Evolutionary conservation across 768 basidiomycete species (phyloP), one percentile per base, ranked within the genome.

Genomic region (Tricholoma flavovirens): DNA sequence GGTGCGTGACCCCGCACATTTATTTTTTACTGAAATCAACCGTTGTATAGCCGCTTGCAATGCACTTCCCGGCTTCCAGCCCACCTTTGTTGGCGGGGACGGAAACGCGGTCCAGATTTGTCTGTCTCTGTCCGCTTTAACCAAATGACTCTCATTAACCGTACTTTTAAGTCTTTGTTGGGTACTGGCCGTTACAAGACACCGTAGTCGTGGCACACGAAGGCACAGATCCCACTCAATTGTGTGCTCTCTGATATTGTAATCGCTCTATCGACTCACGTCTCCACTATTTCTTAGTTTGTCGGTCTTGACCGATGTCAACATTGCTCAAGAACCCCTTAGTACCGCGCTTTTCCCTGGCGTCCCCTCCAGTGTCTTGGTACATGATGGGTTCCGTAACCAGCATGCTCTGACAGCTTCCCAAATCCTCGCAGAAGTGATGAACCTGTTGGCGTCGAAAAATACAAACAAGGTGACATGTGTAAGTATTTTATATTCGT

Each of bases 151-250:
- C 5, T 29, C 4, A 12, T 26, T 6, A 46, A 46, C 8, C 26
- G 5, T 29, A 26, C n/a, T 46, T n/a, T 46, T 14, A 24, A 46
- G 45, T 46, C 24, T 46, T 46, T n/a, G 26, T 46, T 46, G 45
- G 45, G 15, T 83, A 78, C 60, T 83, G 80, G 73, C 77, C 78
- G 1, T 58, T 69, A 6, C 67, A 77, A 56, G 72, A 77, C 54
- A 71, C 81, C 2, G 74, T 84, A 35, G 75, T 86, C n/a, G 81
- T 85, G 7, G 78, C 78, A 1, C 83, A 84, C 59, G 73, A 86
- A 62, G 84, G 84, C 14, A 85, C 84, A 5, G 80, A 86, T 57
- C 80, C 83, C 6, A 75, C 69, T 0, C 64, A 79, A 56, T 60
- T 86, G 83, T 83, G 59, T 66, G 75, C 45, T 8, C 54, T 7